These are phyloP conservation scores for Kazachstania sp. DNA, from an alignment of 1,139 yeast genomes.

Conservation along the genomic window DNA sequence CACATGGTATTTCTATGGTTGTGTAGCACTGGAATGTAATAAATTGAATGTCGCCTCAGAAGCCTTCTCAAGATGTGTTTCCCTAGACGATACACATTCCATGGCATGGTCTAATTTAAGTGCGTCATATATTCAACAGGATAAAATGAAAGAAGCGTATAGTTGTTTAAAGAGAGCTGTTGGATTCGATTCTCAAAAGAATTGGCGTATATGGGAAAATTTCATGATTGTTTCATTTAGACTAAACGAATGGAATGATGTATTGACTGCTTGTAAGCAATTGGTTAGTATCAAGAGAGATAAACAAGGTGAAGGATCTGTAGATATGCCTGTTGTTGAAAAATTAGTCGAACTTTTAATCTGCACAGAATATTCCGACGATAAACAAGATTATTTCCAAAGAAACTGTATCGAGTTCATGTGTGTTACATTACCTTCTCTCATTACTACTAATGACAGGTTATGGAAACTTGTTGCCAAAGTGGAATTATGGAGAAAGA, in stretches of 20 bases:
- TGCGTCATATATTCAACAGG: slow-evolving; percentile 59
- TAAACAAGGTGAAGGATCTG: slow-evolving; percentile 49
- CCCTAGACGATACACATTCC: slow-evolving; percentile 74
- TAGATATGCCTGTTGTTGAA: slow-evolving; percentile 73
- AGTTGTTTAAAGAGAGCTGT: slow-evolving; percentile 76
- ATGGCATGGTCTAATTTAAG: slow-evolving; percentile 95
- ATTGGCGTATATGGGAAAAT: slow-evolving; percentile 91
- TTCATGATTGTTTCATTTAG: slow-evolving; percentile 74
- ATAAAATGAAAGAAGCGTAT: slow-evolving; percentile 68
- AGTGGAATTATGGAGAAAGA: slow-evolving; percentile 79
- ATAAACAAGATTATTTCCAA: slow-evolving; percentile 50
- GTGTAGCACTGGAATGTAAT: slow-evolving; percentile 70
- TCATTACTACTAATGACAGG: slow-evolving; percentile 62
- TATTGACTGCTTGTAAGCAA: slow-evolving; percentile 59
- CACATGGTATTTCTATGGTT: slow-evolving; percentile 91
- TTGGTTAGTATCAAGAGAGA: slow-evolving; percentile 49
- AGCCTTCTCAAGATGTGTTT: slow-evolving; percentile 86
- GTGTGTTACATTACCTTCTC: slow-evolving; percentile 55
- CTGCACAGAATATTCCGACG: slow-evolving; percentile 42
- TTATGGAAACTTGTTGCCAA: slow-evolving; percentile 79
- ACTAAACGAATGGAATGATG: slow-evolving; percentile 81
- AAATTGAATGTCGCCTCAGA: slow-evolving; percentile 78
- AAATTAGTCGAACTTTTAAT: slow-evolving; percentile 61
- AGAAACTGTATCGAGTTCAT: slow-evolving; percentile 59
- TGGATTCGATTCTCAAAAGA: slow-evolving; percentile 57